Evolutionary conservation across 768 basidiomycete species (phyloP), one percentile per base, ranked within the genome.

Genomic region (Tricholoma bakamatsutake): DNA sequence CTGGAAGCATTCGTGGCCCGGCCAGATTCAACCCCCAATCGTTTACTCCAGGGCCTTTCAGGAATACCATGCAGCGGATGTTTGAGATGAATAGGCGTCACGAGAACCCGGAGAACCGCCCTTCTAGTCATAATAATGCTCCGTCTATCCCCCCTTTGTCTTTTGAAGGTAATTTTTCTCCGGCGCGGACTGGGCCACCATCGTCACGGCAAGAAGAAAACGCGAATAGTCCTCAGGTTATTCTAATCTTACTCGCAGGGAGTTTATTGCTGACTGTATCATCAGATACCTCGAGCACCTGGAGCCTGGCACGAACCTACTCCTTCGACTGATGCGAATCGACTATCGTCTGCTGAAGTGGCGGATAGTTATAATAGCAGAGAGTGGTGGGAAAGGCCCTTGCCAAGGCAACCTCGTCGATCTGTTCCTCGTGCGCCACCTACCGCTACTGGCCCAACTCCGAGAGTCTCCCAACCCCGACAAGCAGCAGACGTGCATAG

Each of bases 21-120:
- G n/a, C 46, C 61, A 56, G 62, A 17, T 58, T 76, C 11, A 65
- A 76, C 59, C 68, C 73, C 0, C 66, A 71, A 11, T 63, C 69
- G 1, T 77, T 75, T 59, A 70, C 71, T 8, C 73, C 78, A 43
- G 79, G 80, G 4, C 76, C 76, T 1, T 80, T 80, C 67, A 65
- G 78, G 27, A 76, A 76, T 50, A 79, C 80, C 2, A 67, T 82
- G 56, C 73, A 76, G 53, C 69, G 75, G 35, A 53, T 67, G 4
- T 52, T 54, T 21, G 52, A 62, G 18, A 33, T 58, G 13, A 49
- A 55, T 39, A 56, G 30, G 28, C 30, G 63, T 65, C 5, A 56
- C 18, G 59, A 43, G 64, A 64, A 33, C 53, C 35, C 30, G 48
- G 7, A 27, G 18, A 49, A 42, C 53, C 45, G 21, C 50, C 60